These are phyloP conservation scores for Talaromyces atroroseus DNA, from an alignment of 2,329 filamentous ascomycete genomes.

Conservation along the genomic window DNA sequence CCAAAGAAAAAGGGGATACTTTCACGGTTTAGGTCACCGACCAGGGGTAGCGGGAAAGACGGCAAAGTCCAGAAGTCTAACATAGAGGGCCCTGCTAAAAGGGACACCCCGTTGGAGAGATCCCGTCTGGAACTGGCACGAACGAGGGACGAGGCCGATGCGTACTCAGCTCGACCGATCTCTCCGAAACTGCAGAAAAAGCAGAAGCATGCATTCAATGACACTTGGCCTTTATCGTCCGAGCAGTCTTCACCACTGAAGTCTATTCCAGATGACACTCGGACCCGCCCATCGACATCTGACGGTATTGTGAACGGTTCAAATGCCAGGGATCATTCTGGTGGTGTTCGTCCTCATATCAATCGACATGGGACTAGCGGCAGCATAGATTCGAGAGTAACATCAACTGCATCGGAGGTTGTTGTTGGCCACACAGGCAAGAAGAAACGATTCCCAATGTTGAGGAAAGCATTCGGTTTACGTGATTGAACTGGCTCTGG, in stretches of 20 bases:
- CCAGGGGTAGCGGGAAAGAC: conserved; percentile 22
- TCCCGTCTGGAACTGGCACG: conserved; percentile 45
- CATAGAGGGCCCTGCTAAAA: conserved; percentile 55
- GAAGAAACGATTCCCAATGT: conserved; percentile 42
- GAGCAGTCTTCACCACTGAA: neutral
- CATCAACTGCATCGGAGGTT: conserved; percentile 21
- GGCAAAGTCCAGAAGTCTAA: conserved; percentile 51
- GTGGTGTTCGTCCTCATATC: conserved; percentile 1
- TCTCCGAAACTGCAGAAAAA: conserved; percentile 27
- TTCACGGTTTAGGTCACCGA: conserved; percentile 26
- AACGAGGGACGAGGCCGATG: conserved; percentile 18
- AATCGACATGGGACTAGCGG: conserved; percentile 10
- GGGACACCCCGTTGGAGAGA: conserved; percentile 59
- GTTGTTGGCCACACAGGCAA: conserved; percentile 33
- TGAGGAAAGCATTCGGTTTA: conserved; percentile 42
- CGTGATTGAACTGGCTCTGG: conserved; percentile 19
- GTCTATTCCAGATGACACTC: neutral
- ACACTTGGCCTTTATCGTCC: conserved; percentile 3
- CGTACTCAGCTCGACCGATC: conserved; percentile 8
- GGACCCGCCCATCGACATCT: conserved; percentile 9
- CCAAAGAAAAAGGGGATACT: conserved; percentile 24
- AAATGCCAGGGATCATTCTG: neutral
- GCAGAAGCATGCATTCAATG: neutral
- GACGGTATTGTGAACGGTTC: conserved; percentile 15
- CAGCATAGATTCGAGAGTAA: conserved; percentile 15